Base-by-base conservation (phyloP, 1,284 basidiomycete genomes). In the Vanrija sp. region DNA sequence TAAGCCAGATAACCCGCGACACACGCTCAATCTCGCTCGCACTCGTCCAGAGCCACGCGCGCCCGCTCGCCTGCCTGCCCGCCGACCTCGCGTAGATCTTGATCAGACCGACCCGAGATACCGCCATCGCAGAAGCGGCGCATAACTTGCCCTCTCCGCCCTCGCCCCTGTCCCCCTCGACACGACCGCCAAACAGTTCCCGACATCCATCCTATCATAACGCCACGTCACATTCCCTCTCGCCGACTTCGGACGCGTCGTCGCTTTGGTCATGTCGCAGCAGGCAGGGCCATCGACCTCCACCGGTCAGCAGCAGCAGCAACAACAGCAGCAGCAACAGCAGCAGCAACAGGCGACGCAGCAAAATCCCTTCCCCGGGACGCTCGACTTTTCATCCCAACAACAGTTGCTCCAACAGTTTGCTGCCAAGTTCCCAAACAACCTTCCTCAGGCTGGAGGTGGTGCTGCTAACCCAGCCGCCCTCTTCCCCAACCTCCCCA, bases 341-440 rank as follows among this genome's bases (percentile, higher is more conserved):
- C 49, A 47, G 9, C 49, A 49, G 14, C 48, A 44, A 6, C 28
- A 28, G 28, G 21, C 21, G 21, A 28, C 28, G 26, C 38, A 10
- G 25, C 50, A 46, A 21, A 38, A 39, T 10, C 26, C 38, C 44
- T 39, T 19, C 38, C 49, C 43, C 43, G 38, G 38, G 23, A 38
- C 39, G 5, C 21, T 61, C n/a, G 55, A 61, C 19, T 46, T 26
- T 5, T 15, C 43, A 14, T 40, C 52, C 4, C 59, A 61, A 16
- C 59, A 58, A 38, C 52, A 61, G 47, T 43, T 57, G 21, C 50
- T 57, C n/a, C 55, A 57, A 19, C 59, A 61, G 47, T 29, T 60
- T 26, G 58, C 58, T 15, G 49, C 52, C 6, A 45, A 55, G 6
- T 21, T 51, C 1, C 54, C 58, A 2, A 46, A 43, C 43, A 54